These are phyloP conservation scores for Pseudonectria foliicola DNA, from an alignment of 2,329 filamentous ascomycete genomes.

Conservation along the genomic window DNA sequence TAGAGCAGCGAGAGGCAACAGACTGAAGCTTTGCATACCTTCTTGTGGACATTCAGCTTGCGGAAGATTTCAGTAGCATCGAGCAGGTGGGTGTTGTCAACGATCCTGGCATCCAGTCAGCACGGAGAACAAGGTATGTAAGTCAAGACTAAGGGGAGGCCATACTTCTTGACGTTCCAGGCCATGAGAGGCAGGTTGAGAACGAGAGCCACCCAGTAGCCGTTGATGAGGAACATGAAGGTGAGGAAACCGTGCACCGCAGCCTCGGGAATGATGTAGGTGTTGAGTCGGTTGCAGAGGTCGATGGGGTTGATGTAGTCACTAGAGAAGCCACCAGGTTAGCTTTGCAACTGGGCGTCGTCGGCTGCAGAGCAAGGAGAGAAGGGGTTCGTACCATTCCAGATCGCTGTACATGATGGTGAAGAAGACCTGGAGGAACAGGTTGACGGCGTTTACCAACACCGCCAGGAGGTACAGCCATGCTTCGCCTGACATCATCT, in stretches of 20 bases:
- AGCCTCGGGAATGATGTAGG: slow-evolving; percentile 98
- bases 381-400: slow-evolving; percentile 68
- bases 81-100: slow-evolving; percentile 93
- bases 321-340: slow-evolving; percentile 40
- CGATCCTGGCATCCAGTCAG: slow-evolving; percentile 56
- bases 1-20: slow-evolving; percentile 9
- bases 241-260: slow-evolving; percentile 95
- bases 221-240: slow-evolving; percentile 93
- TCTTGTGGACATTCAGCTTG: slow-evolving; percentile 98
- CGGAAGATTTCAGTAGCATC: slow-evolving; percentile 99
- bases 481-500: slow-evolving; percentile 86
- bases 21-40: slow-evolving; percentile 47
- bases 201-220: slow-evolving; percentile 91
- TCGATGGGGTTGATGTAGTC: slow-evolving; percentile 99
- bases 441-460: slow-evolving; percentile 98
- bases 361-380: slow-evolving; percentile 7
- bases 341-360: slow-evolving; percentile 11
- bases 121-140: neutral
- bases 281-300: slow-evolving; percentile 99
- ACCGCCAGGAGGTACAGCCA: slow-evolving; percentile 98
- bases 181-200: slow-evolving; percentile 86
- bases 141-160: slow-evolving; percentile 16
- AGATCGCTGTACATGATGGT: slow-evolving; percentile 99
- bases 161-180: slow-evolving; percentile 98
- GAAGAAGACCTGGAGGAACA: slow-evolving; percentile 99